phyloP scores from a whole-genome alignment of 306 rosid genomes.

The Quercus gilva region DNA sequence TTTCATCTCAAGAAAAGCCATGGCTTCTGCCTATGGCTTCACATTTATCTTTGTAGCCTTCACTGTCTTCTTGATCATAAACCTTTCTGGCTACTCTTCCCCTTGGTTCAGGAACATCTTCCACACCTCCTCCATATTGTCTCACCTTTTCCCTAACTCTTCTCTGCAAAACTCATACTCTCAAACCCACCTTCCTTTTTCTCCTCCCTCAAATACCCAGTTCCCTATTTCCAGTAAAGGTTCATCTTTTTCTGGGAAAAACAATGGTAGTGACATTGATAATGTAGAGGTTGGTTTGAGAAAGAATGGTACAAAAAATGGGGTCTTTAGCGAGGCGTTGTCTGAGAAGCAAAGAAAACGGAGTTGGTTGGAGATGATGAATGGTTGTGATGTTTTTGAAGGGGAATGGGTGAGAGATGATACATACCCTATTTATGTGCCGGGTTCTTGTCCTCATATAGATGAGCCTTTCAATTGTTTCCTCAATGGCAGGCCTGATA shows the following conservation, averaged over 20 bases:
- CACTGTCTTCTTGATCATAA: slow-evolving; percentile 69
- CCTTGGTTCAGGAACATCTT: slow-evolving; percentile 64
- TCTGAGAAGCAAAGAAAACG: slow-evolving; percentile 33
- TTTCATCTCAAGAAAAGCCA: slow-evolving; percentile 57
- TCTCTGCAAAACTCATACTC: background rate
- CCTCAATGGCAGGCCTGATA: slow-evolving; percentile 84
- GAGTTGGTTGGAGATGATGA: slow-evolving; percentile 48
- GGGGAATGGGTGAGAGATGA: slow-evolving; percentile 88
- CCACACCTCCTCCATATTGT: slow-evolving; percentile 41
- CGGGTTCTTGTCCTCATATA: slow-evolving; percentile 70
- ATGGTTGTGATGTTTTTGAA: slow-evolving; percentile 69
- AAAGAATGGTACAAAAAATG: no score
- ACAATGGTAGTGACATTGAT: no score
- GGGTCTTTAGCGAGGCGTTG: slow-evolving; percentile 5
- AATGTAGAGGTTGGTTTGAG: no score
- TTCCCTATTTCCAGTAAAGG: slow-evolving; percentile 10
- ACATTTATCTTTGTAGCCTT: slow-evolving; percentile 55
- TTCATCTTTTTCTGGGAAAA: no score
- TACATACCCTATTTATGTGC: slow-evolving; percentile 64
- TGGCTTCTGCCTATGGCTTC: slow-evolving; percentile 57
- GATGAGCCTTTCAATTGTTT: slow-evolving; percentile 88
- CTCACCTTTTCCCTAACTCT: slow-evolving; percentile 54
- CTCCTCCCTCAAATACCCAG: slow-evolving; percentile 20
- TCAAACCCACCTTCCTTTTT: slow-evolving; percentile 1
- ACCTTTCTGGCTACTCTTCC: slow-evolving; percentile 54